Evolutionary conservation across 169 alveolate genomes (phyloP), one percentile per base, ranked within the genome.

Genomic region (Eimeria praecox): DNA sequence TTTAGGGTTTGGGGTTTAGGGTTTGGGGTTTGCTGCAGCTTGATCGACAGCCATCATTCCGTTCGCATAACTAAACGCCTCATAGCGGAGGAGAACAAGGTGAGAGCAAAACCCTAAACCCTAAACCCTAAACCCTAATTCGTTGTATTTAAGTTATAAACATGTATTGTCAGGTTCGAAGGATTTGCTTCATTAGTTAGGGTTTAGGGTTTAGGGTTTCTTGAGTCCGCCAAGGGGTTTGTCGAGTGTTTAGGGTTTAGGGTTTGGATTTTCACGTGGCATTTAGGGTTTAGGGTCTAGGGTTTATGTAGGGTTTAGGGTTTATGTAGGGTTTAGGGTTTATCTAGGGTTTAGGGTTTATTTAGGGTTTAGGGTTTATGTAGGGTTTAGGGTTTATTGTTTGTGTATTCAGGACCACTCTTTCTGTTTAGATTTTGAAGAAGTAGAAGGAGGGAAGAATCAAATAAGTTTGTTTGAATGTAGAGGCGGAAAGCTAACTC

Each of bases 401-500:
- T 73, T 73, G 54, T 20, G 10, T 73, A 18, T 42, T 27, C 83
- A 88, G 94, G 83, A 59, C 22, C 95, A 90, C 80, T 90, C 95
- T 46, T 90, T 90, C 80, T 90, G 88, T 77, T 46, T 90, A 42
- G 95, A 90, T 80, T 90, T 90, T 35, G 95, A 90, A 78, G 95
- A 90, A 86, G 27, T 83, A 4, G 33, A 56, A 6, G 89, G 66
- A 38, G 92, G 92, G 30, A 71, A 71, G 20, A 83, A 90, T 30
- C 83, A 73, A 38, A 54, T 90, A 18, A 42, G n/a, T 33, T 22
- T 90, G 59, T 71, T 66, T 52, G 95, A 90, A 78, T 90, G 95
- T 62, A 40, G 56, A 33, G 30, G 38, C 46, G 89, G 90, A 14
- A 73, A 77, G 46, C 35, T 90, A 77, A 49, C 59, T 10, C 95